Conservation (phyloP, 345 rosid species). For the Citrus medica region DNA sequence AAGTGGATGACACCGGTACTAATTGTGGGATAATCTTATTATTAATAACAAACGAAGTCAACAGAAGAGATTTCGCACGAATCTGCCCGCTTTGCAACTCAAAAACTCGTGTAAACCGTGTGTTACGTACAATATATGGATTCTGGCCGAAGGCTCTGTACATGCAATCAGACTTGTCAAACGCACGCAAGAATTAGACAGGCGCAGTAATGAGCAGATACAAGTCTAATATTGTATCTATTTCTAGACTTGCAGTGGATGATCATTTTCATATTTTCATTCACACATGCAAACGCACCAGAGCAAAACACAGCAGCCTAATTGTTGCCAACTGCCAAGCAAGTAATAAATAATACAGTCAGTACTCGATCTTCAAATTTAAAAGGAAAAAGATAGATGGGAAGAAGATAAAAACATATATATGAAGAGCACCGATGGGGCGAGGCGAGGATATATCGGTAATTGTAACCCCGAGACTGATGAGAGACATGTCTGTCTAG, state of each 20-base stretch:
- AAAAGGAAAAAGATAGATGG: background rate
- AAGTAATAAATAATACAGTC: background rate
- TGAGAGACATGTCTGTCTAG: conserved; percentile 36
- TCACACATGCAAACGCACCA: background rate
- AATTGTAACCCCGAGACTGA: conserved; percentile 11
- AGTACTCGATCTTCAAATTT: too few relatives aligned
- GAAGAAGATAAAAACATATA: background rate
- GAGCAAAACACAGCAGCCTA: background rate
- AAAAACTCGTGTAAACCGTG: background rate
- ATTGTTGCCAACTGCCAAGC: background rate
- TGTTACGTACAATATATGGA: background rate
- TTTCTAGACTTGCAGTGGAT: too few relatives aligned
- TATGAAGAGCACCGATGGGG: background rate
- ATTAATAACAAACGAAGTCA: background rate
- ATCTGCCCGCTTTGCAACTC: background rate
- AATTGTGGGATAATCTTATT: too few relatives aligned
- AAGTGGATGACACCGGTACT: too few relatives aligned
- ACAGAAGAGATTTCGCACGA: background rate
- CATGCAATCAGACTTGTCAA: background rate
- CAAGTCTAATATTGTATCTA: too few relatives aligned
- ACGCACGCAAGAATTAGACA: too few relatives aligned
- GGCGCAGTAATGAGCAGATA: background rate
- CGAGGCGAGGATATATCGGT: conserved; percentile 23
- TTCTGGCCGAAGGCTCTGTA: background rate
- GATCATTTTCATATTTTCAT: too few relatives aligned